phyloP scores from a whole-genome alignment of 2,329 filamentous ascomycete species.

The Xylaria sp. region DNA sequence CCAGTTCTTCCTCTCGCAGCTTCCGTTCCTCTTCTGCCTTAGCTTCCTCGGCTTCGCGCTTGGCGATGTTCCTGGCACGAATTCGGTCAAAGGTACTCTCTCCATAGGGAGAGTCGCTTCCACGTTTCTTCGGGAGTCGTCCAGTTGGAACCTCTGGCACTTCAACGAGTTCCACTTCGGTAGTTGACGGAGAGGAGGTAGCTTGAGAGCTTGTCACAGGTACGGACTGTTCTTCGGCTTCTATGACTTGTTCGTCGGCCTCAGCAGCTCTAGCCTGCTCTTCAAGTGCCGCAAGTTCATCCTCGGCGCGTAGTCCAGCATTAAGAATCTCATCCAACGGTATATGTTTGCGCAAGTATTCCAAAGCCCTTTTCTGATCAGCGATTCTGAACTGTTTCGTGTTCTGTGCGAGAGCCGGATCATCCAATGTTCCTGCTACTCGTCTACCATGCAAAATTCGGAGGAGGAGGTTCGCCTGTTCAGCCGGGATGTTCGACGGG shows the following conservation, averaged over 20 bases:
- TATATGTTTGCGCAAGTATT: slow-evolving; percentile 50
- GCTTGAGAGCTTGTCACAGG: slow-evolving; percentile 5
- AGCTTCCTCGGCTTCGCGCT: slow-evolving; percentile 43
- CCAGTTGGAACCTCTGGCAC: slow-evolving; percentile 17
- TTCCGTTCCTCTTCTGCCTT: slow-evolving; percentile 39
- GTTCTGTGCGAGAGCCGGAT: slow-evolving; percentile 47
- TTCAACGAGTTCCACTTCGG: slow-evolving; percentile 7
- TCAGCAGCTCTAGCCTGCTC: slow-evolving; percentile 22
- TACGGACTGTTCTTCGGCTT: background rate
- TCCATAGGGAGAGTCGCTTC: slow-evolving; percentile 50
- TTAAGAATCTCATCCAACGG: slow-evolving; percentile 57
- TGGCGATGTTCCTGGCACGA: slow-evolving; percentile 48
- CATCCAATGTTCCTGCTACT: slow-evolving; percentile 58
- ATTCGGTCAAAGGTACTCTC: slow-evolving; percentile 53
- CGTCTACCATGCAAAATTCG: slow-evolving; percentile 57
- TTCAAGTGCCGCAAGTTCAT: slow-evolving; percentile 54
- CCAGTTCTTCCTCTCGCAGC: slow-evolving; percentile 39
- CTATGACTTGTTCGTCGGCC: slow-evolving; percentile 20
- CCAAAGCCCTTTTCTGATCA: slow-evolving; percentile 44
- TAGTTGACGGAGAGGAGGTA: slow-evolving; percentile 11
- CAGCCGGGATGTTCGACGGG: slow-evolving; percentile 40
- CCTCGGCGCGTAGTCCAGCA: slow-evolving; percentile 56
- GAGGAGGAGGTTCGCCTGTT: slow-evolving; percentile 49
- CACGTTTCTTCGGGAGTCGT: slow-evolving; percentile 29
- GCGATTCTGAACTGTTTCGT: slow-evolving; percentile 40